Conservation (phyloP, 2,329 filamentous ascomycete species). For the Fusarium siculi region DNA sequence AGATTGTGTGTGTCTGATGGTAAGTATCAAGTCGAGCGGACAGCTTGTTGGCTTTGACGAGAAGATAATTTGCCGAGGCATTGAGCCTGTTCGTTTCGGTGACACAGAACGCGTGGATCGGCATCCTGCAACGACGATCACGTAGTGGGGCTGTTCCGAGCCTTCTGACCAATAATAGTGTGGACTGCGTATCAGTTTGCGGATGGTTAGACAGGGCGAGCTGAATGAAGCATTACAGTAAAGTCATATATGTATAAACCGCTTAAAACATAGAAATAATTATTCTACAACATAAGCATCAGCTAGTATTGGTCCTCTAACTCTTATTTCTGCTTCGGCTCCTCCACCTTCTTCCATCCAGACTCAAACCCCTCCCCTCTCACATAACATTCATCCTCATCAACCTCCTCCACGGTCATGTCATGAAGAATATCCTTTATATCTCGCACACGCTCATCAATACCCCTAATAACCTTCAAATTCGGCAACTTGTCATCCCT, state of each 20-base stretch:
- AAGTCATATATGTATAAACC: not conserved
- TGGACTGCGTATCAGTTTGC: not conserved
- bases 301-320: too few relatives aligned
- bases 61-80: not conserved
- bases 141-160: constrained; percentile 1
- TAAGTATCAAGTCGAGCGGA: not conserved
- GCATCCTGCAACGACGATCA: not conserved
- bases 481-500: not conserved
- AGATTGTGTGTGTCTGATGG: not conserved
- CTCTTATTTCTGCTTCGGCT: too few relatives aligned
- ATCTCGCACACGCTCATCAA: not conserved
- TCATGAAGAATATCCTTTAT: not conserved
- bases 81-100: not conserved
- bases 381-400: not conserved
- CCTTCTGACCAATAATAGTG: not conserved
- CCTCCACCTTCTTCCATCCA: not conserved
- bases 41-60: not conserved
- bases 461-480: not conserved
- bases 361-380: not conserved
- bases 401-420: not conserved
- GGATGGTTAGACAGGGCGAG: not conserved
- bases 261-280: rapidly evolving
- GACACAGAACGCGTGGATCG: not conserved
- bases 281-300: too few relatives aligned
- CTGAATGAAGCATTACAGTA: not conserved